Evolutionary conservation across 1,284 basidiomycete genomes (phyloP).

Genomic region (Moesziomyces antarcticus): DNA sequence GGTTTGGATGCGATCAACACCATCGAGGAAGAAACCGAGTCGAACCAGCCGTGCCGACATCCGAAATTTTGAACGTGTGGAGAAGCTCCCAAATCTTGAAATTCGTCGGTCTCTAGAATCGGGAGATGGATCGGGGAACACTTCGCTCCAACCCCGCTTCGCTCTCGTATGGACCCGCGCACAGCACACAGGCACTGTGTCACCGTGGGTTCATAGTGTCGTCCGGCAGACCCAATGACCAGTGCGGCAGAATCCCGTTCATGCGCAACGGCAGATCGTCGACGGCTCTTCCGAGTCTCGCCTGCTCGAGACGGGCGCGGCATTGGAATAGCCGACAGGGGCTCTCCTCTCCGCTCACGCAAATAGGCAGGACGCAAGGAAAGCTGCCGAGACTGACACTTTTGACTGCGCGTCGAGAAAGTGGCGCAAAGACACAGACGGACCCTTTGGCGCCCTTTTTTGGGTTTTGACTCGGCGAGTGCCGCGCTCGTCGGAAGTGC

Average conservation of each 20-base stretch:
- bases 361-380: too few relatives aligned
- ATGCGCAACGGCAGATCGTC: too few relatives aligned
- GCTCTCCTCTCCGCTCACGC: too few relatives aligned
- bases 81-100: constrained; percentile 15
- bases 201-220: too few relatives aligned
- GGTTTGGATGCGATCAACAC: not conserved
- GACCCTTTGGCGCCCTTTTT: not conserved
- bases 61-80: constrained; percentile 41
- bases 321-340: too few relatives aligned
- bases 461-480: not conserved
- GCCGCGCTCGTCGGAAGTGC: constrained; percentile 3
- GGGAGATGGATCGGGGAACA: not conserved
- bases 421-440: not conserved
- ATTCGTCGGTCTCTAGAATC: not conserved
- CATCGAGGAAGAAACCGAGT: constrained; percentile 19
- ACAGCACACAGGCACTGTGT: too few relatives aligned
- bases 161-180: not conserved
- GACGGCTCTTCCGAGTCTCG: too few relatives aligned
- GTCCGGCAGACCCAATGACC: too few relatives aligned
- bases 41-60: constrained; percentile 25
- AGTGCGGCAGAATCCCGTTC: too few relatives aligned
- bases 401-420: too few relatives aligned
- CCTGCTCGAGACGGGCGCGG: too few relatives aligned
- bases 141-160: not conserved
- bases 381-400: too few relatives aligned